phyloP scores from a whole-genome alignment of 2,329 filamentous ascomycete species.

The Fusarium sp. region DNA sequence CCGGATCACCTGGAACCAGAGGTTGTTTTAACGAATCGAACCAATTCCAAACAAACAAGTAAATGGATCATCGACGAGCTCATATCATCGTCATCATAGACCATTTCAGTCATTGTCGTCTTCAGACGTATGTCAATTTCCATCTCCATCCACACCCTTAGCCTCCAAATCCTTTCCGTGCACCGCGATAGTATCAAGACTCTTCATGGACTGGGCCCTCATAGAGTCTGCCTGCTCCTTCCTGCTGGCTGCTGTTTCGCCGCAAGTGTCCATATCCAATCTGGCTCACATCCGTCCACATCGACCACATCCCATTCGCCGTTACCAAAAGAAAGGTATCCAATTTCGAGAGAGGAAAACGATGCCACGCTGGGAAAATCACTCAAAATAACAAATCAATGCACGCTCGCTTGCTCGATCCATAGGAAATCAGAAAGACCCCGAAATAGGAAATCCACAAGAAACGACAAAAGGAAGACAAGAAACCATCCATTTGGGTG shows the following conservation, averaged over 20 bases:
- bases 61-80: slow-evolving; percentile 41
- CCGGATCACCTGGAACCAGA: slow-evolving; percentile 40
- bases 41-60: slow-evolving; percentile 27
- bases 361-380: slow-evolving; percentile 44
- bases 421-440: slow-evolving; percentile 45
- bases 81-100: slow-evolving; percentile 42
- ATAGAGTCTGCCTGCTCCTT: slow-evolving; percentile 39
- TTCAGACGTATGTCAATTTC: slow-evolving; percentile 33
- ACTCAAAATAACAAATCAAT: slow-evolving; percentile 46
- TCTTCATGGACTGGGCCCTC: slow-evolving; percentile 40
- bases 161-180: slow-evolving; percentile 12
- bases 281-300: slow-evolving; percentile 2
- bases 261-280: slow-evolving; percentile 19
- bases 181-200: slow-evolving; percentile 33
- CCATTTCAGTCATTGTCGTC: slow-evolving; percentile 40
- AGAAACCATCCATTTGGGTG: slow-evolving; percentile 52
- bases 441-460: slow-evolving; percentile 45
- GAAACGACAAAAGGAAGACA: slow-evolving; percentile 46
- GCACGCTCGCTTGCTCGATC: slow-evolving; percentile 51
- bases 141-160: slow-evolving; percentile 14
- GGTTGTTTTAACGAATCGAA: slow-evolving; percentile 36
- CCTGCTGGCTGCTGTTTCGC: slow-evolving; percentile 37
- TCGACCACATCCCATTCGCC: slow-evolving; percentile 33
- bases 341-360: slow-evolving; percentile 38
- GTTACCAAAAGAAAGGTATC: slow-evolving; percentile 37